phyloP scores from a whole-genome alignment of 2,329 filamentous ascomycete genomes.

The Xylaria sp. region DNA sequence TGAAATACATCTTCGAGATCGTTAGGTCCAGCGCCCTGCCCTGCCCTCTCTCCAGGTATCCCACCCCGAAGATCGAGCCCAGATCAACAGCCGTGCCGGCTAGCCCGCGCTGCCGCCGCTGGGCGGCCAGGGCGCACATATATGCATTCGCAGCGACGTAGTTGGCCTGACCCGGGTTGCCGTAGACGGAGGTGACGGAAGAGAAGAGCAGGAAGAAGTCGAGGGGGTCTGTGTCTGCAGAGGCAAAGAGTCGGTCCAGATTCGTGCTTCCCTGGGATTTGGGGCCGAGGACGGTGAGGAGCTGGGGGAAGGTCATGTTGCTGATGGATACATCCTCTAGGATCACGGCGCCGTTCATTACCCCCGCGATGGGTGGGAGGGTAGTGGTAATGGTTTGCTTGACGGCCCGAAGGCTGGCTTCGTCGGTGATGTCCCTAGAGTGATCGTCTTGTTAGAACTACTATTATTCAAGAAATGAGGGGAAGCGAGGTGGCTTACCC shows the following conservation, averaged over 20 bases:
- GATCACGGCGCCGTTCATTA: slow-evolving; percentile 42
- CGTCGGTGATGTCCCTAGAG: slow-evolving; percentile 35
- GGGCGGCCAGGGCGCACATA: slow-evolving; percentile 48
- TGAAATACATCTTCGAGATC: slow-evolving; percentile 12
- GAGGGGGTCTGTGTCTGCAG: slow-evolving; percentile 32
- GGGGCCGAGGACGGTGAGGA: slow-evolving; percentile 52
- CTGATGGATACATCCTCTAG: slow-evolving; percentile 34
- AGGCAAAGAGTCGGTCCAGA: slow-evolving; percentile 49
- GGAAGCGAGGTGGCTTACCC: slow-evolving; percentile 21
- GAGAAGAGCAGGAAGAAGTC: slow-evolving; percentile 52
- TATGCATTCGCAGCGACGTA: slow-evolving; percentile 52
- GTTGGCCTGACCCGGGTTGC: slow-evolving; percentile 47
- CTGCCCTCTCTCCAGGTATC: slow-evolving; percentile 33
- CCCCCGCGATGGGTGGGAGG: slow-evolving; percentile 40
- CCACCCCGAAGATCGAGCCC: slow-evolving; percentile 46
- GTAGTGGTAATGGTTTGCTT: slow-evolving; percentile 26
- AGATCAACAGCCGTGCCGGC: slow-evolving; percentile 50
- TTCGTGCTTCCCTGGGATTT: slow-evolving; percentile 55
- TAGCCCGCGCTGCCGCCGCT: slow-evolving; percentile 44
- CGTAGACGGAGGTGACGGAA: slow-evolving; percentile 44
- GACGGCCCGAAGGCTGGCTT: slow-evolving; percentile 19
- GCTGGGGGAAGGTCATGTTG: slow-evolving; percentile 36
- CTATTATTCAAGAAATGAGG: not conserved
- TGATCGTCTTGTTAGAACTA: not conserved
- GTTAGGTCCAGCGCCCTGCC: not conserved